Base-by-base conservation (phyloP, 1,139 yeast species). In the Dujonia santamariae region DNA sequence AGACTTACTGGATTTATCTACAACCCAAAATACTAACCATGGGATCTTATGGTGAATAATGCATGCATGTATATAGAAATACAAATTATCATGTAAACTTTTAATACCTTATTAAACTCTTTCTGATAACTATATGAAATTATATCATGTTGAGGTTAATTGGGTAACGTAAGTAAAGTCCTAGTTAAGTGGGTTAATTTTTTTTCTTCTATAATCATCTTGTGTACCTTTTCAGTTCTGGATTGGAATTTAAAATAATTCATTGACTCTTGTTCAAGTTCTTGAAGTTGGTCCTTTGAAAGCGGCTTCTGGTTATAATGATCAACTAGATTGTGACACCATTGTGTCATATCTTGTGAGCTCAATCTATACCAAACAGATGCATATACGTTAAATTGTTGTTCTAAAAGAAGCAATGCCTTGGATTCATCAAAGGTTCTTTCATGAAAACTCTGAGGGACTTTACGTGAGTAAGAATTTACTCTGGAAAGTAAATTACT, bases 1-100 rank as follows among this genome's bases (percentile, higher is more conserved):
- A 3, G 51, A 44, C 3, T 42, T 55, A 37, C 46, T 47, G 26
- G 39, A 31, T 2, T 34, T 54, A 6, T n/a, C n/a, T 6, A 41
- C n/a, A 16, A 11, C 36, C 24, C 43, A 49, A 3, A 39, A 41
- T 11, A 38, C 26, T 12, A 30, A 39, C 15, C 59, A 54, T 32
- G 56, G 56, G 4, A 44, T 50, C 4, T 37, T 52, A 3, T 51
- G 40, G 37, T 28, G 15, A 16, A 7, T 13, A 13, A 5, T 25
- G 7, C 17, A 4, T 8, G 27, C n/a, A n/a, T n/a, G n/a, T n/a
- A n/a, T n/a, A n/a, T n/a, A n/a, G n/a, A n/a, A n/a, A n/a, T n/a
- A n/a, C n/a, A n/a, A n/a, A n/a, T n/a, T n/a, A n/a, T n/a, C n/a
- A n/a, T n/a, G n/a, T n/a, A n/a, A n/a, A n/a, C n/a, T n/a, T n/a